Evolutionary conservation across 768 basidiomycete genomes (phyloP).

Genomic region (Pleurotus ostreatus): DNA sequence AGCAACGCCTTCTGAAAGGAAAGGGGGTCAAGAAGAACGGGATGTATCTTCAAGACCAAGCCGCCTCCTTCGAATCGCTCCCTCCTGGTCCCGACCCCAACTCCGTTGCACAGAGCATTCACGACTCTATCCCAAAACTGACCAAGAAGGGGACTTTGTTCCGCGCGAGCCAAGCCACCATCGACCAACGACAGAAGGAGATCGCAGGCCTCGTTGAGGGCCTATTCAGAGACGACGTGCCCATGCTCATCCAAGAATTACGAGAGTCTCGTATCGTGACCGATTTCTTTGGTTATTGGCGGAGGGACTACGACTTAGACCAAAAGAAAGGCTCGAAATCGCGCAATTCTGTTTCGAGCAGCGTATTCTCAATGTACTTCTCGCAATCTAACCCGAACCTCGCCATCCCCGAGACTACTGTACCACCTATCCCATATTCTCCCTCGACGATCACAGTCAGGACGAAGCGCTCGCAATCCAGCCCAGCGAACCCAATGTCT

Average conservation of each 20-base stretch:
- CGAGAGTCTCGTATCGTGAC: conserved; percentile 51
- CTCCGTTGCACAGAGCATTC: conserved; percentile 64
- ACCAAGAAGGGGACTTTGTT: conserved; percentile 73
- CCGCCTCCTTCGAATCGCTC: conserved; percentile 82
- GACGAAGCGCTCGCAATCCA: conserved; percentile 6
- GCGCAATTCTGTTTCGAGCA: conserved; percentile 46
- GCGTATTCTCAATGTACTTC: conserved; percentile 58
- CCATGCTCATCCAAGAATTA: conserved; percentile 64
- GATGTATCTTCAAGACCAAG: conserved; percentile 65
- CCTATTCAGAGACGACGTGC: conserved; percentile 57
- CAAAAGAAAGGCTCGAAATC: conserved; percentile 32
- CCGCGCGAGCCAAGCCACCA: conserved; percentile 60
- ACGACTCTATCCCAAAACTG: conserved; percentile 60
- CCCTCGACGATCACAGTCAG: conserved; percentile 1
- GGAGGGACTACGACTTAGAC: conserved; percentile 61
- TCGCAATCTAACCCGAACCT: conserved; percentile 33
- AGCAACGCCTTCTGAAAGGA: conserved; percentile 61
- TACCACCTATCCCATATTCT: not conserved
- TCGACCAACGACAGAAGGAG: conserved; percentile 63
- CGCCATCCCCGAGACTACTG: not conserved
- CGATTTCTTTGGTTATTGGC: conserved; percentile 81
- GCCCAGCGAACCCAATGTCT: conserved; percentile 6
- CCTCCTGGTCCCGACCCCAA: conserved; percentile 78
- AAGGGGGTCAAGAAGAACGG: conserved; percentile 76
- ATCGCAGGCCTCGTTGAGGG: conserved; percentile 54